phyloP scores from a whole-genome alignment of 2,329 filamentous ascomycete genomes.

The Cucurbitaria berberidis region DNA sequence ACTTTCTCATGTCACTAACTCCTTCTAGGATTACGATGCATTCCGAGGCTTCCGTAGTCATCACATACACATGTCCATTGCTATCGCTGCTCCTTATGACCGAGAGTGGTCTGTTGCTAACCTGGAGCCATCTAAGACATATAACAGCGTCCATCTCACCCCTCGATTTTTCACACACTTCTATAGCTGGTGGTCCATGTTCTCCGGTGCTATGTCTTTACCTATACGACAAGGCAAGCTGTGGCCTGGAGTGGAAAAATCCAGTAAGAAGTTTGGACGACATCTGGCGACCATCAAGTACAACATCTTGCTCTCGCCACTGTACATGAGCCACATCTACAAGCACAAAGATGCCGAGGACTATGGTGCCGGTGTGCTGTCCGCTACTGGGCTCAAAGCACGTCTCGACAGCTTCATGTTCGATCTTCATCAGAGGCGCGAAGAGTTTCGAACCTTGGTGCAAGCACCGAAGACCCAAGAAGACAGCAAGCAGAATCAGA shows the following conservation, averaged over 20 bases:
- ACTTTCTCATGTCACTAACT: slow-evolving; percentile 20
- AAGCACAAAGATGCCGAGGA: slow-evolving; percentile 97
- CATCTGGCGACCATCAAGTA: slow-evolving; percentile 99
- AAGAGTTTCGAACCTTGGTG: slow-evolving; percentile 85
- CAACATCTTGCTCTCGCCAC: slow-evolving; percentile 85
- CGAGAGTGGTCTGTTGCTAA: slow-evolving; percentile 83
- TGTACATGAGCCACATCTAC: slow-evolving; percentile 97
- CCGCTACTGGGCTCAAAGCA: slow-evolving; percentile 94
- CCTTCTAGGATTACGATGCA: slow-evolving; percentile 76
- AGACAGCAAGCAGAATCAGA: slow-evolving; percentile 75
- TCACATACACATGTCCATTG: slow-evolving; percentile 94
- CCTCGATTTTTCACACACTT: slow-evolving; percentile 98
- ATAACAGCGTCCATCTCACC: slow-evolving; percentile 94
- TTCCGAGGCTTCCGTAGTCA: slow-evolving; percentile 95
- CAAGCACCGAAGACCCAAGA: slow-evolving; percentile 64
- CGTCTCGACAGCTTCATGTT: slow-evolving; percentile 97
- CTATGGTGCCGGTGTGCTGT: slow-evolving; percentile 76
- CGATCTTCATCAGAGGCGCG: slow-evolving; percentile 90
- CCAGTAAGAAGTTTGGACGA: slow-evolving; percentile 96
- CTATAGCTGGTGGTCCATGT: slow-evolving; percentile 96
- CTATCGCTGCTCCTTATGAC: slow-evolving; percentile 83
- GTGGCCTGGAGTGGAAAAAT: slow-evolving; percentile 92
- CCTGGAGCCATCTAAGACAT: slow-evolving; percentile 79
- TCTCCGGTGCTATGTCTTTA: slow-evolving; percentile 91
- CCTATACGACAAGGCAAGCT: slow-evolving; percentile 90